Percentiles rank a stretch among this genome's conserved stretches.
Evolutionary conservation across 345 rosid species (phyloP).

Genomic region (Lepidium africanum): DNA sequence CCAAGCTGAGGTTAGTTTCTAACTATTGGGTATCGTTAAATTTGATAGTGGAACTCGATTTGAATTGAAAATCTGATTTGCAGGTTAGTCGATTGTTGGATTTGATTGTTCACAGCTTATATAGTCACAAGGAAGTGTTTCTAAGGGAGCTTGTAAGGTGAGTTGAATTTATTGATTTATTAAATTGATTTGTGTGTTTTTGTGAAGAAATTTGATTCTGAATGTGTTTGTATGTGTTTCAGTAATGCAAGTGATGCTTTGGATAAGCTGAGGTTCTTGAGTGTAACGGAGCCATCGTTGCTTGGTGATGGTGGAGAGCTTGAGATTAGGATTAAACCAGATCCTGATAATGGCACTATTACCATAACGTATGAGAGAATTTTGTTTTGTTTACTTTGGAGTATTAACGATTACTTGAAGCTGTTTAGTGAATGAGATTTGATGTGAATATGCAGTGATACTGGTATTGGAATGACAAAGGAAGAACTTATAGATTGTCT

Average conservation of each 20-base stretch:
- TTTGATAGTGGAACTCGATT: neutral
- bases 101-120: constrained; percentile 75
- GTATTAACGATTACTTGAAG: neutral
- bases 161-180: constrained; percentile 1
- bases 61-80: neutral
- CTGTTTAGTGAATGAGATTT: neutral
- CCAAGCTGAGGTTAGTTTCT: constrained; percentile 81
- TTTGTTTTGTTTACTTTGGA: neutral
- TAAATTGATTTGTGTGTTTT: neutral
- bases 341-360: constrained; percentile 81
- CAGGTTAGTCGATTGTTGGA: constrained; percentile 87
- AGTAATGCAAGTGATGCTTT: constrained; percentile 99
- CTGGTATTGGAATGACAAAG: constrained; percentile 98
- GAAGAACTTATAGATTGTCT: constrained; percentile 95
- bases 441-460: constrained; percentile 48
- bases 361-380: constrained; percentile 52
- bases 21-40: neutral
- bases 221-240: constrained; percentile 21
- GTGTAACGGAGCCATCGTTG: constrained; percentile 88
- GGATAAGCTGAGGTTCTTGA: constrained; percentile 87
- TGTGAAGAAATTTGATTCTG: neutral
- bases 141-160: constrained; percentile 95
- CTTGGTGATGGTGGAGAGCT: constrained; percentile 88
- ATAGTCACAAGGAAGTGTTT: constrained; percentile 80
- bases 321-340: constrained; percentile 85